phyloP scores from a whole-genome alignment of 2,329 filamentous ascomycete species.

The Verticillium dahliae region DNA sequence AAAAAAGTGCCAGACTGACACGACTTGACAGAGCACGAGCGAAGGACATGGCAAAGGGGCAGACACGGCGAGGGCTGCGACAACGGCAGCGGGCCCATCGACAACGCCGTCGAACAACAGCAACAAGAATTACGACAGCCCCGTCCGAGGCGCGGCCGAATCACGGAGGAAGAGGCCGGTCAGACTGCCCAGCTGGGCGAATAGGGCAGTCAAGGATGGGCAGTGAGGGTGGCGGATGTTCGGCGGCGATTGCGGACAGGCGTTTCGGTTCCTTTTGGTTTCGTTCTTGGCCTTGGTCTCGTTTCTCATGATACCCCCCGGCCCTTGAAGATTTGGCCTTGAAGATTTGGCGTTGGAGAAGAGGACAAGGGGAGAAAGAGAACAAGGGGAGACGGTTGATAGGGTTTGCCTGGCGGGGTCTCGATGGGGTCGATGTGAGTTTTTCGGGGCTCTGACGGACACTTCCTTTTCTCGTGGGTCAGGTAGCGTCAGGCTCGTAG shows the following conservation, averaged over 20 bases:
- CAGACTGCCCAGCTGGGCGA: conserved; percentile 24
- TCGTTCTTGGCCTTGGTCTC: background rate
- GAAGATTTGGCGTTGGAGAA: background rate
- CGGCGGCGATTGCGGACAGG: too few relatives aligned
- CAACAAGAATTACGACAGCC: background rate
- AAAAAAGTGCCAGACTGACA: background rate
- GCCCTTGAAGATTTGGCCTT: background rate
- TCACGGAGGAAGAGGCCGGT: conserved; percentile 2
- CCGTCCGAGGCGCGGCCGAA: conserved; percentile 25
- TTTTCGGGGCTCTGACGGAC: too few relatives aligned
- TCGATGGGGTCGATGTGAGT: too few relatives aligned
- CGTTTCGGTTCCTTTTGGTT: background rate
- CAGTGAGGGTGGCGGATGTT: background rate
- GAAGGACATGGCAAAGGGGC: background rate
- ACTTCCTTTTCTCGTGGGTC: too few relatives aligned
- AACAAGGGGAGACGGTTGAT: background rate
- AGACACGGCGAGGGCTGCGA: too few relatives aligned
- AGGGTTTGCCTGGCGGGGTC: too few relatives aligned
- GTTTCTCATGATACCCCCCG: background rate
- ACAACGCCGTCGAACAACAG: too few relatives aligned
- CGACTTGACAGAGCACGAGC: background rate
- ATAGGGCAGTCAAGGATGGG: conserved; percentile 14
- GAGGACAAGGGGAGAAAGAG: background rate
- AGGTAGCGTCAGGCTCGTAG: too few relatives aligned
- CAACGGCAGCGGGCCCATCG: too few relatives aligned